A percentile compares a stretch with the other conserved stretches of the same genome.
Evolutionary conservation across 2,329 filamentous ascomycete genomes (phyloP).

Genomic region (Tolypocladium inflatum): DNA sequence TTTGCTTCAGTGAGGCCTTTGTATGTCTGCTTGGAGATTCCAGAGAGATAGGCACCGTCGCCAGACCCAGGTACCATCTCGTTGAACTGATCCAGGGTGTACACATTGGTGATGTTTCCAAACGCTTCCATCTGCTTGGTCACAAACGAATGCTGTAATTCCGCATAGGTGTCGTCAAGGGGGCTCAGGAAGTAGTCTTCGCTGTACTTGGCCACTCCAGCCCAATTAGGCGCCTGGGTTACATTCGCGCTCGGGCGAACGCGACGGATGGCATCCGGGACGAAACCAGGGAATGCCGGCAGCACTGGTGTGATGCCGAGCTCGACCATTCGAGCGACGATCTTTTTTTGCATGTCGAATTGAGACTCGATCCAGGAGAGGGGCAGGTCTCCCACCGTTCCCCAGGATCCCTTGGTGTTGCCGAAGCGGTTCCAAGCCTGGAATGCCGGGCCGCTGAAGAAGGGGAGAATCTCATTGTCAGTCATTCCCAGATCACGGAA

Average conservation of each 20-base stretch:
- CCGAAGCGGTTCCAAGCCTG: slow-evolving; percentile 45
- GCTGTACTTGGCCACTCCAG: slow-evolving; percentile 24
- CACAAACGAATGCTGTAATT: slow-evolving; percentile 35
- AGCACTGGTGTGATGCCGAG: slow-evolving; percentile 43
- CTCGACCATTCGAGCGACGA: slow-evolving; percentile 38
- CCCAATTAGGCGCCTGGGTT: slow-evolving; percentile 33
- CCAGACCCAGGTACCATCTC: slow-evolving; percentile 38
- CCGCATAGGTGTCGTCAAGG: slow-evolving; percentile 29
- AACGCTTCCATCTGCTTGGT: slow-evolving; percentile 33
- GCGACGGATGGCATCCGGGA: slow-evolving; percentile 30
- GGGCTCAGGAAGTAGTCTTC: slow-evolving; percentile 39
- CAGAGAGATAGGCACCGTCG: slow-evolving; percentile 28
- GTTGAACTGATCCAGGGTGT: slow-evolving; percentile 44
- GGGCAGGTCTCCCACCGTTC: slow-evolving; percentile 26
- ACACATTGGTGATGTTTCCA: slow-evolving; percentile 37
- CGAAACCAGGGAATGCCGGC: slow-evolving; percentile 40
- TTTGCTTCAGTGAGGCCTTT: slow-evolving; percentile 36
- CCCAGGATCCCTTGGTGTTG: slow-evolving; percentile 42
- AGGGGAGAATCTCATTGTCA: slow-evolving; percentile 31
- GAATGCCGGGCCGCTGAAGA: slow-evolving; percentile 40
- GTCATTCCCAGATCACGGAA: slow-evolving; percentile 35
- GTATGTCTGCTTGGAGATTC: slow-evolving; percentile 27
- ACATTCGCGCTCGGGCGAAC: slow-evolving; percentile 31
- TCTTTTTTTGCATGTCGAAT: slow-evolving; percentile 37
- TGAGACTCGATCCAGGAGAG: slow-evolving; percentile 35